Evolutionary conservation across 768 basidiomycete genomes (phyloP).

Genomic region (Suillus luteus): DNA sequence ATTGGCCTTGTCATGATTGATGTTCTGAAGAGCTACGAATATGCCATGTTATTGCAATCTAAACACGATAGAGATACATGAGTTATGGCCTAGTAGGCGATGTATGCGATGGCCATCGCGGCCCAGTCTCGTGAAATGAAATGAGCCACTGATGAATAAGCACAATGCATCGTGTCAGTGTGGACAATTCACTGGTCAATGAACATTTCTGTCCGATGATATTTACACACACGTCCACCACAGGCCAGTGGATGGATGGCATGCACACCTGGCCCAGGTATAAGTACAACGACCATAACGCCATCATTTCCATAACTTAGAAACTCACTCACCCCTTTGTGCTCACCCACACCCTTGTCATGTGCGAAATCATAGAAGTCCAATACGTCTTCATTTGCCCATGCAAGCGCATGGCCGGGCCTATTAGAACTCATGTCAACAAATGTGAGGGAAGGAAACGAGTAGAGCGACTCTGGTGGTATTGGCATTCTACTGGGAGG

Average conservation of each 20-base stretch:
- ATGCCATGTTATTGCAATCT: neutral
- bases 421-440: neutral
- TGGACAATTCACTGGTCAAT: too few species aligned
- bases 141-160: neutral
- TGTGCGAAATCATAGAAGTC: constrained; percentile 4
- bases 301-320: neutral
- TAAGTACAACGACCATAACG: neutral
- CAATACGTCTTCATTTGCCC: constrained; percentile 3
- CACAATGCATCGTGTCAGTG: neutral
- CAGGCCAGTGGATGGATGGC: neutral
- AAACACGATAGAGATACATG: neutral
- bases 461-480: neutral
- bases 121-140: neutral
- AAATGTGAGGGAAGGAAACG: neutral
- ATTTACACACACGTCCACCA: too few species aligned
- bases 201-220: neutral
- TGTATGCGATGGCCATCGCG: neutral
- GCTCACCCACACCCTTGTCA: neutral
- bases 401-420: neutral
- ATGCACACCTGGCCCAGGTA: neutral
- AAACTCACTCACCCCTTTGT: neutral
- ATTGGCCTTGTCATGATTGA: neutral
- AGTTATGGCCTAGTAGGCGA: neutral
- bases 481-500: neutral
- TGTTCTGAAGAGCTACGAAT: neutral